Conservation (phyloP, 2,329 filamentous ascomycete species). For the Teratosphaeriaceae sp. region DNA sequence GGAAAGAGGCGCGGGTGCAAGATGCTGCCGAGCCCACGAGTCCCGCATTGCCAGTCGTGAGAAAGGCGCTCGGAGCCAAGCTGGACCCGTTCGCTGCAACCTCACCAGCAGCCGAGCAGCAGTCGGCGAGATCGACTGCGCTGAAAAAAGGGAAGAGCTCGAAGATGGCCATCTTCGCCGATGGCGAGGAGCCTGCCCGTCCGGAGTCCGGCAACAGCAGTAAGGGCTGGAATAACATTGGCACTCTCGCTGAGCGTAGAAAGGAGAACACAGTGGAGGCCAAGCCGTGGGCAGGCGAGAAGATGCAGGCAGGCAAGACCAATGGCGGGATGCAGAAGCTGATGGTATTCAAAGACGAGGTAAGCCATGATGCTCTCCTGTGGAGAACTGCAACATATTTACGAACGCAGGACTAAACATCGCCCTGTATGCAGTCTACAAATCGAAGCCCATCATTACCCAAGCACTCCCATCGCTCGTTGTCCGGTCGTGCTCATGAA, state of each 20-base stretch:
- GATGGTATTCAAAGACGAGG: slow-evolving; percentile 90
- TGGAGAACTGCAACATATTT: slow-evolving; percentile 54
- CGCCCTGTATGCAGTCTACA: slow-evolving; percentile 48
- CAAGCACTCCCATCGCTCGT: slow-evolving; percentile 10
- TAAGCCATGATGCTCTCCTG: slow-evolving; percentile 49
- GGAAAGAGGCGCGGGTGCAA: slow-evolving; percentile 61
- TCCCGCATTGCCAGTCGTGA: slow-evolving; percentile 75
- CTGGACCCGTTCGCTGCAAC: slow-evolving; percentile 68
- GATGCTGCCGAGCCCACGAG: slow-evolving; percentile 64
- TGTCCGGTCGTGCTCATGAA: slow-evolving; percentile 31
- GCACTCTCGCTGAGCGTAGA: slow-evolving; percentile 75
- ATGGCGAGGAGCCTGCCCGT: slow-evolving; percentile 49
- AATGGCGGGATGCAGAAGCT: slow-evolving; percentile 72
- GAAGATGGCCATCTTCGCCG: slow-evolving; percentile 89
- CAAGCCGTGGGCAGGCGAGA: slow-evolving; percentile 89
- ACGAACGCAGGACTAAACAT: slow-evolving; percentile 94
- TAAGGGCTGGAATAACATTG: slow-evolving; percentile 89
- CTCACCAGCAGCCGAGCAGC: slow-evolving; percentile 52
- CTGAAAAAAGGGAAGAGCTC: slow-evolving; percentile 61
- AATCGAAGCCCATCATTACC: slow-evolving; percentile 9
- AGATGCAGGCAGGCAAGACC: slow-evolving; percentile 78
- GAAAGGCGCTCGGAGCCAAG: slow-evolving; percentile 79
- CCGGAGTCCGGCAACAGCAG: slow-evolving; percentile 48
- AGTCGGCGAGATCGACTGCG: slow-evolving; percentile 39
- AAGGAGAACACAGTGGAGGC: slow-evolving; percentile 89